Evolutionary conservation across 352 stramenopile species (phyloP).

Genomic region (Aphanomyces cochlioides): DNA sequence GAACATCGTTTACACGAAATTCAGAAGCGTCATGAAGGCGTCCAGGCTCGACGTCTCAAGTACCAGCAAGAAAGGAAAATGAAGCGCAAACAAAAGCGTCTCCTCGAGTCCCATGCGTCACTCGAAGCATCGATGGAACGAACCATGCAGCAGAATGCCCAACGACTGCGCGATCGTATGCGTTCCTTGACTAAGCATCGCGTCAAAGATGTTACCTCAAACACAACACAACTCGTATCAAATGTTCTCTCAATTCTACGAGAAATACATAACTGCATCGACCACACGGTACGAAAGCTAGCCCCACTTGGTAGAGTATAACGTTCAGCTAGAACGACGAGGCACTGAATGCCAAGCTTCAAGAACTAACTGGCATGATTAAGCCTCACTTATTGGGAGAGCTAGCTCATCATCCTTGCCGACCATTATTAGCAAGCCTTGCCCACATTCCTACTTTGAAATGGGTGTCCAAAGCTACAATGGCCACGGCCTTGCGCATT

Average conservation of each 20-base stretch:
- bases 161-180: conserved; percentile 26
- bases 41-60: conserved; percentile 19
- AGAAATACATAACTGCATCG: background rate
- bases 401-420: background rate
- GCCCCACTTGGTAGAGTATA: background rate
- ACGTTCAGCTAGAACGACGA: background rate
- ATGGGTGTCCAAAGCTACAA: conserved; percentile 17
- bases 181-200: conserved; percentile 10
- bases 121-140: conserved; percentile 18
- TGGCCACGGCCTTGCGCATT: conserved; percentile 1
- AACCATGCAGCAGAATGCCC: conserved; percentile 23
- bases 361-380: no score
- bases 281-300: background rate
- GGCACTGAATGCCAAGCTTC: background rate
- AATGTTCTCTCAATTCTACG: background rate
- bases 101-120: background rate
- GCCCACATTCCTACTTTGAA: background rate
- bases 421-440: background rate
- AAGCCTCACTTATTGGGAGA: no score
- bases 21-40: conserved; percentile 25
- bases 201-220: background rate
- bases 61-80: conserved; percentile 28
- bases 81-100: conserved; percentile 1
- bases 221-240: background rate
- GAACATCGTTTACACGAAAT: conserved; percentile 12